Evolutionary conservation across 768 basidiomycete genomes (phyloP).

Genomic region (Amanita brunnescens): DNA sequence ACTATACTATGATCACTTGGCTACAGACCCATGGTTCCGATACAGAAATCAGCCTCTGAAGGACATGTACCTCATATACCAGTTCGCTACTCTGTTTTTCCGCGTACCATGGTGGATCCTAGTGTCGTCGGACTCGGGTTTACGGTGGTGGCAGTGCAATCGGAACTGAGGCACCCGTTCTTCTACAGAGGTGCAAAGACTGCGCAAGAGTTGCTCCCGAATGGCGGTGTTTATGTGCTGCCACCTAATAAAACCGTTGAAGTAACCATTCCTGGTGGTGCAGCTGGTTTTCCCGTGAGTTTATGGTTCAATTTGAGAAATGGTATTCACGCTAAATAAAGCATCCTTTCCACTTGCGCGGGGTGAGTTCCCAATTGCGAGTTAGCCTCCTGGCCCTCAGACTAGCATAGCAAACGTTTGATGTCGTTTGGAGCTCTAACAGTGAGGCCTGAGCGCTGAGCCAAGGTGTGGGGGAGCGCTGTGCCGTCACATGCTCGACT

Average conservation of each 20-base stretch:
- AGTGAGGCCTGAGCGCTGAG: no score
- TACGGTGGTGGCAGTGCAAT: no score
- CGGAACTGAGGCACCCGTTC: no score
- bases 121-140: no score
- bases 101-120: neutral
- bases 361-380: conserved; percentile 15
- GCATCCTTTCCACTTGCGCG: conserved; percentile 34
- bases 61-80: neutral
- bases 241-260: conserved; percentile 33
- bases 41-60: neutral
- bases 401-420: conserved; percentile 30
- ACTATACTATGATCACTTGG: no score
- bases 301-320: neutral
- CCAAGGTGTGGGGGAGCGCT: no score
- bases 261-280: conserved; percentile 2
- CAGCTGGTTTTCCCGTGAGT: conserved; percentile 4
- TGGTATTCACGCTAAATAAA: neutral
- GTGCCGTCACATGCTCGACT: no score
- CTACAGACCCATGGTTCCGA: conserved; percentile 4
- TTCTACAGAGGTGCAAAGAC: conserved; percentile 47
- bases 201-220: conserved; percentile 39
- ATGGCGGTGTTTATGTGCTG: conserved; percentile 37
- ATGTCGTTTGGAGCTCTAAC: conserved; percentile 35
- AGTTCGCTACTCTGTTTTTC: neutral
- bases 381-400: no score